A percentile compares a stretch with the other conserved stretches of the same genome.
Conservation (phyloP, 305 asterid genomes). For the Fraxinus sp. region DNA sequence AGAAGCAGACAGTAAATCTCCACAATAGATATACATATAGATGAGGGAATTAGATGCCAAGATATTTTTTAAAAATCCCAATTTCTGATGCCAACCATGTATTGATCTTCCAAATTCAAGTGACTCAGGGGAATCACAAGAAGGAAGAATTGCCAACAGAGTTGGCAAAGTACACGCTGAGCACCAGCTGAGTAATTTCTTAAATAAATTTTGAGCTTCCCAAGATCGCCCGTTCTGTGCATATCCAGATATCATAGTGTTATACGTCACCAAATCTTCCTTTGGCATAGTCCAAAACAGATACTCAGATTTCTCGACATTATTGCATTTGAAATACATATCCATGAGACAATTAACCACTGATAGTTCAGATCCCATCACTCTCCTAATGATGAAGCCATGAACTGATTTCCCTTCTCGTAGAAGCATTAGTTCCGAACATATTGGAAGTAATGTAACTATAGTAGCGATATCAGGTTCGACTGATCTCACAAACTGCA, state of each 20-base stretch:
- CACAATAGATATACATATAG: conserved; percentile 58
- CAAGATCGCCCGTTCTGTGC: conserved; percentile 41
- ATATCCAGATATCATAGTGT: conserved; percentile 61
- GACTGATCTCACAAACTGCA: conserved; percentile 49
- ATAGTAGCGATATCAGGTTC: conserved; percentile 56
- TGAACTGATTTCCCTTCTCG: conserved; percentile 59
- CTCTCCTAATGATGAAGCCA: conserved; percentile 50
- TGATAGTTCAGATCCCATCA: conserved; percentile 37
- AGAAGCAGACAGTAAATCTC: conserved; percentile 44
- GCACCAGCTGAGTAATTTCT: conserved; percentile 36
- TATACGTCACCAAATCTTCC: conserved; percentile 66
- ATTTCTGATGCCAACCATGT: conserved; percentile 62
- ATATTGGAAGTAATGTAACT: conserved; percentile 42
- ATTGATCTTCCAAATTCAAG: conserved; percentile 50
- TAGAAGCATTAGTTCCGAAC: conserved; percentile 48
- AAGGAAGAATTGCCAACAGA: conserved; percentile 49
- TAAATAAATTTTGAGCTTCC: conserved; percentile 57
- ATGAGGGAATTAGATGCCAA: conserved; percentile 55
- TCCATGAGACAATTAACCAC: conserved; percentile 51
- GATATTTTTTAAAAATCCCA: conserved; percentile 42
- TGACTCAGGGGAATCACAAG: conserved; percentile 51
- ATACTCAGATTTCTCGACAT: conserved; percentile 36
- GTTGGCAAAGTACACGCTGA: conserved; percentile 52
- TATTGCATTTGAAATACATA: conserved; percentile 50
- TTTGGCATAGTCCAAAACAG: conserved; percentile 42